Base-by-base conservation (phyloP, 495 filamentous ascomycete species). In the Sabuloglossum arenarium region DNA sequence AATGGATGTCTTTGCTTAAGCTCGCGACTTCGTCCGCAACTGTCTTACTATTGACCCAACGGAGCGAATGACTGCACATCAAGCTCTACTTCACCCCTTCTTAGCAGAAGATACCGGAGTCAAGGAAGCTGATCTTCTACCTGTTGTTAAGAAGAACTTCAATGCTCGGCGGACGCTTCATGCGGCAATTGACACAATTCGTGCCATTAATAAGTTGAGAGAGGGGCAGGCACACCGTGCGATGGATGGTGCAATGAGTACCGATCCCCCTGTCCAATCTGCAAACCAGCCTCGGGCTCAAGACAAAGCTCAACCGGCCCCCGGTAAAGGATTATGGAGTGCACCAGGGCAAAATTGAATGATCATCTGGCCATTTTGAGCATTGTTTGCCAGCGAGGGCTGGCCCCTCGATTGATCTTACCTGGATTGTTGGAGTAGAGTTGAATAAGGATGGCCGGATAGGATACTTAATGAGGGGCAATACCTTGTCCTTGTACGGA, bases 121-220 rank as follows among this genome's bases (percentile, higher is more conserved):
- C 25, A 74, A 78, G 51, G 74, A 76, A 23, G 72, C 77, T 53
- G 91, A 98, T 70, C 72, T 98, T 54, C 72, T 97, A 58, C 91
- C 91, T 0, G 85, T 81, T 1, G 85, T 98, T 59, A 93, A 93
- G 78, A 96, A 96, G 80, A 98, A 98, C 70, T 98, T 98, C 75
- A 98, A 98, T 61, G 91, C 91, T 8, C 75, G 90, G 29, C 75
- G 88, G 57, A 97, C 90, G 9, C 74, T 98, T 54, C 91, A 97
- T 68, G 88, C 89, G 12, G 91, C 91, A 28, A 97, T 98, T 66
- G 91, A 98, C 67, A 96, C 93, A 0, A 88, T 98, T 47, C 77
- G 93, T n/a, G 91, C 91, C 0, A 96, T 98, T 65, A 96, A 96
- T 66, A 95, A 98, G 71, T 69, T 98, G 45, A 74, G 90, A 53